Percentiles rank a stretch among this genome's conserved stretches.
phyloP scores from a whole-genome alignment of 306 rosid genomes.

The Fragaria nilgerrensis region DNA sequence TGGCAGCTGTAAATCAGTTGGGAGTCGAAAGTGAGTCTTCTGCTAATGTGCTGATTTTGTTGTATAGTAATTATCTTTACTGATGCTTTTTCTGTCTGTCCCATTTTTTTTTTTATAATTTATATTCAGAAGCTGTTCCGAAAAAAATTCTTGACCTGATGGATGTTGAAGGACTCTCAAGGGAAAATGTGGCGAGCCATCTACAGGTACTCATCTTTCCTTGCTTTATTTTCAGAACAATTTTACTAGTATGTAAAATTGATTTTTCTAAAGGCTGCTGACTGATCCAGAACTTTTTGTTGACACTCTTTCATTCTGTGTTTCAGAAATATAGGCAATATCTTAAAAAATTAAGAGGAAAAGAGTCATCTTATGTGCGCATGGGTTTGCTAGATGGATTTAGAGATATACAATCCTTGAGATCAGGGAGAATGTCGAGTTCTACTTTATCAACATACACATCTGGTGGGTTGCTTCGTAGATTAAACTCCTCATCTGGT shows the following conservation, averaged over 20 bases:
- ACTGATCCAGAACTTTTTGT: neutral
- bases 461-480: conserved; percentile 43
- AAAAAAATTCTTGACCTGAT: conserved; percentile 80
- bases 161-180: conserved; percentile 85
- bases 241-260: neutral
- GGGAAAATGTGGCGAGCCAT: conserved; percentile 95
- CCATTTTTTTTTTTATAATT: neutral
- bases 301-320: conserved; percentile 10
- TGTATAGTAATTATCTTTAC: conserved; percentile 6
- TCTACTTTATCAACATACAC: conserved; percentile 44
- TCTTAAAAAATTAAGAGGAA: conserved; percentile 47
- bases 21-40: conserved; percentile 70
- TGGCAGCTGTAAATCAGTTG: conserved; percentile 60
- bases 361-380: conserved; percentile 47
- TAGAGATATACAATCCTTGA: conserved; percentile 42
- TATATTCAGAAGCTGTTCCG: conserved; percentile 74
- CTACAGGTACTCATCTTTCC: conserved; percentile 60
- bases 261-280: neutral
- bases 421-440: conserved; percentile 43
- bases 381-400: conserved; percentile 44
- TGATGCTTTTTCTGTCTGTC: conserved; percentile 5
- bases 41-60: conserved; percentile 6
- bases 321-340: conserved; percentile 70
- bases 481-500: conserved; percentile 48
- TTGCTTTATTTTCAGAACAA: neutral